A percentile compares a stretch with the other conserved stretches of the same genome.
phyloP scores from a whole-genome alignment of 306 rosid species.

The Sicyos baderoa region DNA sequence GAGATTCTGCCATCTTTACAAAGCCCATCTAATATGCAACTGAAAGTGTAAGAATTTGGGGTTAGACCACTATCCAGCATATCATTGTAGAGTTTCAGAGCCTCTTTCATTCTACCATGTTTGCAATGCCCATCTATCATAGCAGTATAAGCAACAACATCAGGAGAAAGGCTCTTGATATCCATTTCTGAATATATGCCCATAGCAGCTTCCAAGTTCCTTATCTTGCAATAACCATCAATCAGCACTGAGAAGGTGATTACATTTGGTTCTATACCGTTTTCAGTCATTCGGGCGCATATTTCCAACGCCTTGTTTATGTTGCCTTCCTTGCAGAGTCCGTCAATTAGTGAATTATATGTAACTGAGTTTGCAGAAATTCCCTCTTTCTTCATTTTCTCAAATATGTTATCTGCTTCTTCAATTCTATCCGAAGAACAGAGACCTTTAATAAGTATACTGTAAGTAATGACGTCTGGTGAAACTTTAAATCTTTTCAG shows the following conservation, averaged over 20 bases:
- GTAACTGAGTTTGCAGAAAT: slow-evolving; percentile 42
- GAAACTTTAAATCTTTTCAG: slow-evolving; percentile 38
- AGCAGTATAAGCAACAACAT: slow-evolving; percentile 54
- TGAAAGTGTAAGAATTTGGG: slow-evolving; percentile 47
- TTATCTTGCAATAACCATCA: slow-evolving; percentile 57
- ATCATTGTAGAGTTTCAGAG: slow-evolving; percentile 39
- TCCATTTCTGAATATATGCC: slow-evolving; percentile 53
- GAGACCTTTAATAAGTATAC: slow-evolving; percentile 52
- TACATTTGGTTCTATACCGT: slow-evolving; percentile 42
- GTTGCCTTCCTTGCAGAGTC: slow-evolving; percentile 44
- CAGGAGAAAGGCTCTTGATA: slow-evolving; percentile 49
- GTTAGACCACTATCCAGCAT: slow-evolving; percentile 46
- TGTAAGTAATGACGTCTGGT: slow-evolving; percentile 48
- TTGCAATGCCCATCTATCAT: slow-evolving; percentile 64
- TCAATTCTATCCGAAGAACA: slow-evolving; percentile 30
- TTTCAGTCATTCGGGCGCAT: slow-evolving; percentile 52
- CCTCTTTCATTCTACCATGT: slow-evolving; percentile 44
- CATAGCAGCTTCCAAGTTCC: slow-evolving; percentile 48
- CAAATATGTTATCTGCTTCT: slow-evolving; percentile 41
- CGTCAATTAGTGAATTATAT: slow-evolving; percentile 50
- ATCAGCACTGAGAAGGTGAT: slow-evolving; percentile 53
- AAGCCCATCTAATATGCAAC: slow-evolving; percentile 59
- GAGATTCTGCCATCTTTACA: slow-evolving; percentile 48
- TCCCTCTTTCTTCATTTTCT: slow-evolving; percentile 35
- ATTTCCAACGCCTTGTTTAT: slow-evolving; percentile 58